Conservation (phyloP, 2,329 filamentous ascomycete genomes). For the Camillea tinctor region DNA sequence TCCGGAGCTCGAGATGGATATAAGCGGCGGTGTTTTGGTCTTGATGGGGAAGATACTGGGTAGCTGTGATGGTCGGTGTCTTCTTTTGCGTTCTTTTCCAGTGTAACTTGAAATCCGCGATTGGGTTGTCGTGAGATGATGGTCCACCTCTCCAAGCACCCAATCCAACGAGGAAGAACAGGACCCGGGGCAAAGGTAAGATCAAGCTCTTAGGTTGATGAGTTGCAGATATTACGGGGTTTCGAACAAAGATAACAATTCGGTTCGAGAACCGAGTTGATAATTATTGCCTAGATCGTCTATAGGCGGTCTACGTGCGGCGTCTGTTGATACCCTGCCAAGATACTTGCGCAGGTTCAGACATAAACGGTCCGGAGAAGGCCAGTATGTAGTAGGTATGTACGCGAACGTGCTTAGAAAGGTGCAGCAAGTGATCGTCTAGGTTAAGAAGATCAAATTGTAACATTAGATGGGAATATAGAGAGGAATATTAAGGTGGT, state of each 20-base stretch:
- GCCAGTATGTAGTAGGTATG: slow-evolving; percentile 8
- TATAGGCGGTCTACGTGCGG: slow-evolving; percentile 15
- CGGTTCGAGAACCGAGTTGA: slow-evolving; percentile 11
- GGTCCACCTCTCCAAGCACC: slow-evolving; percentile 16
- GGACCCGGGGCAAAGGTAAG: slow-evolving; percentile 18
- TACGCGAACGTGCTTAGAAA: slow-evolving; percentile 4
- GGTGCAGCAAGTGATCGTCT: neutral
- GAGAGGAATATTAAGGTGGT: slow-evolving; percentile 31
- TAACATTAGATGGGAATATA: slow-evolving; percentile 25
- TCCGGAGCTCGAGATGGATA: slow-evolving; percentile 20
- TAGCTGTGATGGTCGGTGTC: slow-evolving; percentile 7
- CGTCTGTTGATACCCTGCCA: slow-evolving; percentile 12
- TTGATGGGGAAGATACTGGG: slow-evolving; percentile 18
- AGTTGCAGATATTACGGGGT: slow-evolving; percentile 9
- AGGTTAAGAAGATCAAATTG: slow-evolving; percentile 17
- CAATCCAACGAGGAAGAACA: slow-evolving; percentile 19
- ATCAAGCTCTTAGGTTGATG: slow-evolving; percentile 16
- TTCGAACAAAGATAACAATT: slow-evolving; percentile 10
- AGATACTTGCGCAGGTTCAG: slow-evolving; percentile 11
- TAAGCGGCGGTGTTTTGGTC: slow-evolving; percentile 8
- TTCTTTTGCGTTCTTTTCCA: slow-evolving; percentile 19
- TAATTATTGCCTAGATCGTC: slow-evolving; percentile 17
- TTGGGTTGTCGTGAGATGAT: slow-evolving; percentile 15
- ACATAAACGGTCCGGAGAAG: slow-evolving; percentile 7
- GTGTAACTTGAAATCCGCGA: slow-evolving; percentile 16